Percentiles rank a stretch among this genome's conserved stretches.
Evolutionary conservation across 352 stramenopile species (phyloP).

Genomic region (Phytophthora kernoviae): DNA sequence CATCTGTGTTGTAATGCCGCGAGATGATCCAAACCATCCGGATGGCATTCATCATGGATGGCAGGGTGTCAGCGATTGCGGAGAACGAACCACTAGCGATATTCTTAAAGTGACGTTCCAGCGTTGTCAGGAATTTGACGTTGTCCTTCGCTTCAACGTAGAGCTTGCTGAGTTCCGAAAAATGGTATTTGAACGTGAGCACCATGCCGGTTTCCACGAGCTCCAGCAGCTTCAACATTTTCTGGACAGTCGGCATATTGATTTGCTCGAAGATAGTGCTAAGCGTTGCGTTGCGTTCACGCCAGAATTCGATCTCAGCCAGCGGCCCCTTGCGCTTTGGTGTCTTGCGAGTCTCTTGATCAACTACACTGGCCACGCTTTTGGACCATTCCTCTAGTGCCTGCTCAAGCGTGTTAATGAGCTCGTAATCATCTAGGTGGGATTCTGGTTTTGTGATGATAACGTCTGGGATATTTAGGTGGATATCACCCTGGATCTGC

Average conservation of each 20-base stretch:
- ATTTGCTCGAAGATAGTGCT: conserved; percentile 97
- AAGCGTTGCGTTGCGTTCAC: conserved; percentile 92
- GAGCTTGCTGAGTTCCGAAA: conserved; percentile 94
- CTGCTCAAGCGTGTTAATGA: conserved; percentile 90
- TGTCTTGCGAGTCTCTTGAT: conserved; percentile 89
- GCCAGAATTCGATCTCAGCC: conserved; percentile 97
- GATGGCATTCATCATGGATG: conserved; percentile 97
- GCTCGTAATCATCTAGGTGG: conserved; percentile 84
- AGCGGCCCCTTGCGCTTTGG: conserved; percentile 91
- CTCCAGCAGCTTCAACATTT: conserved; percentile 94
- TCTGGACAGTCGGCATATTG: conserved; percentile 94
- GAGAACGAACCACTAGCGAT: conserved; percentile 91
- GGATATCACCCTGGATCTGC: conserved; percentile 94
- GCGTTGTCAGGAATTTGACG: conserved; percentile 96
- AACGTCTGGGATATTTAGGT: conserved; percentile 93
- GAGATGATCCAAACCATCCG: conserved; percentile 98
- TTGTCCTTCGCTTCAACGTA: conserved; percentile 97
- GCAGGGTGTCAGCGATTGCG: conserved; percentile 93
- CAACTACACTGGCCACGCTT: conserved; percentile 88
- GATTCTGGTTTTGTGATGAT: conserved; percentile 88
- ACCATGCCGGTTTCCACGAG: conserved; percentile 91
- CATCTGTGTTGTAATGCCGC: conserved; percentile 97
- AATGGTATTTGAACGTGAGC: conserved; percentile 94
- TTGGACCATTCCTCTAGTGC: conserved; percentile 94
- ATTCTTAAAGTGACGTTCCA: conserved; percentile 97